Evolutionary conservation across 192 early-diverging fungal genomes (phyloP).

Genomic region (Geranomyces variabilis): DNA sequence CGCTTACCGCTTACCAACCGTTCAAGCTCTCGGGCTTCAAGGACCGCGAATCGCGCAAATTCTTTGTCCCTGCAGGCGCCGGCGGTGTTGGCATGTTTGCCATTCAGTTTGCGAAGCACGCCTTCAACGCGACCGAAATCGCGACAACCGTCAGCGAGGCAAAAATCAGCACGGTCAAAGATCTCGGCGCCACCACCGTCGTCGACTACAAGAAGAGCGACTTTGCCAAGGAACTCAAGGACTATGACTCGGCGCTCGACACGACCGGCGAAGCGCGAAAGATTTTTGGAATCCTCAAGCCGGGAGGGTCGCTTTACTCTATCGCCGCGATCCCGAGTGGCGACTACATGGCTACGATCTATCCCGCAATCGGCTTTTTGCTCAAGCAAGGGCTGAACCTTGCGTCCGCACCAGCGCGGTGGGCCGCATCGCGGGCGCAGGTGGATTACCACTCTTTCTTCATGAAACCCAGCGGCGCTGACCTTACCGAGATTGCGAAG

Average conservation of each 20-base stretch:
- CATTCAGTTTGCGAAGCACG: constrained; percentile 48
- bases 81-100: constrained; percentile 62
- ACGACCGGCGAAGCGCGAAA: constrained; percentile 40
- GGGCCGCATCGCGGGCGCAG: constrained; percentile 8
- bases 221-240: constrained; percentile 20
- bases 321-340: constrained; percentile 29
- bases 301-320: constrained; percentile 27
- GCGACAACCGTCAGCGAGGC: constrained; percentile 55
- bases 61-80: constrained; percentile 60
- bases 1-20: constrained; percentile 52
- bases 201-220: constrained; percentile 59
- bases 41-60: constrained; percentile 13
- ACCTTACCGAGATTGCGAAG: constrained; percentile 44
- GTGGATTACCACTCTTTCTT: constrained; percentile 22
- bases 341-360: constrained; percentile 4
- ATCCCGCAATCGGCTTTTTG: constrained; percentile 30
- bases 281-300: constrained; percentile 37
- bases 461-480: constrained; percentile 17
- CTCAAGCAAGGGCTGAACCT: constrained; percentile 14
- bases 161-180: constrained; percentile 52
- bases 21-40: constrained; percentile 11
- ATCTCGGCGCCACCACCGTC: constrained; percentile 57
- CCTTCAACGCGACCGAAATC: constrained; percentile 46
- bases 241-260: constrained; percentile 50
- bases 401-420: background rate